Percentiles rank a stretch among this genome's conserved stretches.
phyloP scores from a whole-genome alignment of 345 rosid genomes.

The Schrenkiella parvula region DNA sequence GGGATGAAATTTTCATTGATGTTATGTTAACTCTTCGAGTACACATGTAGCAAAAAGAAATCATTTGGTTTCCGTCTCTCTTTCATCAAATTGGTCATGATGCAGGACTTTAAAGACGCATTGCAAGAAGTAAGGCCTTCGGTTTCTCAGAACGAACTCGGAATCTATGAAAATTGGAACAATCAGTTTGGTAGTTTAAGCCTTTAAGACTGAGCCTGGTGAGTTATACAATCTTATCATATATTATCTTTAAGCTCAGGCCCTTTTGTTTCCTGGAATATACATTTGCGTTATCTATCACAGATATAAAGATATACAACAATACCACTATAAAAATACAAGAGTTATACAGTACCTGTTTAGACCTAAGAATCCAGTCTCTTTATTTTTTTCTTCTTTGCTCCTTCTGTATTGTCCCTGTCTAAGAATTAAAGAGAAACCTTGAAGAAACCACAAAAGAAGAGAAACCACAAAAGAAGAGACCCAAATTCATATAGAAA shows the following conservation, averaged over 20 bases:
- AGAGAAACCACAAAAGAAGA: neutral
- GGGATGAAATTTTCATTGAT: neutral
- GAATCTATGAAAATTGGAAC: conserved; percentile 80
- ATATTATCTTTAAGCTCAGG: conserved; percentile 6
- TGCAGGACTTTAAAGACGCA: conserved; percentile 72
- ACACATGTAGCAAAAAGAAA: neutral
- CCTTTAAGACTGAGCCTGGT: conserved; percentile 38
- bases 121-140: conserved; percentile 93
- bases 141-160: conserved; percentile 75
- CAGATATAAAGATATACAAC: conserved; percentile 23
- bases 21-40: neutral
- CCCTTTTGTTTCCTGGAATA: conserved; percentile 4
- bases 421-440: neutral
- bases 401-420: neutral
- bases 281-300: conserved; percentile 6
- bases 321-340: conserved; percentile 9
- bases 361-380: conserved; percentile 18
- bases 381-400: neutral
- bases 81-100: neutral
- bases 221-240: conserved; percentile 14
- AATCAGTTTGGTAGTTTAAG: conserved; percentile 86
- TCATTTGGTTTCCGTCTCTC: neutral
- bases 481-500: neutral
- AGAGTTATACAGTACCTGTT: conserved; percentile 19
- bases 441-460: neutral